These are phyloP conservation scores for Mortierella polycephala DNA, from an alignment of 371 early-diverging fungal genomes.

Conservation along the genomic window DNA sequence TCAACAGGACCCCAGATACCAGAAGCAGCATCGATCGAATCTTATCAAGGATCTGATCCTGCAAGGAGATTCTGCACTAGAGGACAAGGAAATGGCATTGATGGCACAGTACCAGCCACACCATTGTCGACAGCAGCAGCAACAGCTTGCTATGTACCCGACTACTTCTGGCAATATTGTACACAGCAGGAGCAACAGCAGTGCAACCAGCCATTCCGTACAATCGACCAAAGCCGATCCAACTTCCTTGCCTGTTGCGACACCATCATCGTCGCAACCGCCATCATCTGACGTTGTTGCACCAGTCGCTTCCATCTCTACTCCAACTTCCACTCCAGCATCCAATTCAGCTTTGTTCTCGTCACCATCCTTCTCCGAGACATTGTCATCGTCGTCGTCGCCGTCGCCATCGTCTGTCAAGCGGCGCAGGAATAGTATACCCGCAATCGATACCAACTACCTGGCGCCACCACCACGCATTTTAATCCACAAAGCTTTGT, in stretches of 20 bases:
- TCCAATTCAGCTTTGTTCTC: too few species aligned
- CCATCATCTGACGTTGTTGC: background rate
- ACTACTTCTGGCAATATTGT: background rate
- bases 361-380: background rate
- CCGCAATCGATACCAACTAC: slow-evolving; percentile 34
- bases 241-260: background rate
- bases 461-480: slow-evolving; percentile 49
- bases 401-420: background rate
- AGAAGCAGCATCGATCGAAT: slow-evolving; percentile 37
- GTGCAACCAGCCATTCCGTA: background rate
- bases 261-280: background rate
- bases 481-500: slow-evolving; percentile 41
- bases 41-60: slow-evolving; percentile 48
- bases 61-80: slow-evolving; percentile 32
- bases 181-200: background rate
- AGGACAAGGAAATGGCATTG: slow-evolving; percentile 43
- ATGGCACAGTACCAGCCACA: slow-evolving; percentile 52
- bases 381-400: background rate
- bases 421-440: slow-evolving; percentile 9
- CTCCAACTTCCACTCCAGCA: background rate
- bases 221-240: background rate
- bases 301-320: background rate
- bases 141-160: slow-evolving; percentile 3
- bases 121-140: slow-evolving; percentile 34
- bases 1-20: slow-evolving; percentile 15